Percentiles rank a stretch among this genome's conserved stretches.
phyloP scores from a whole-genome alignment of 257 asterid species.

The Solanum sejunctum region DNA sequence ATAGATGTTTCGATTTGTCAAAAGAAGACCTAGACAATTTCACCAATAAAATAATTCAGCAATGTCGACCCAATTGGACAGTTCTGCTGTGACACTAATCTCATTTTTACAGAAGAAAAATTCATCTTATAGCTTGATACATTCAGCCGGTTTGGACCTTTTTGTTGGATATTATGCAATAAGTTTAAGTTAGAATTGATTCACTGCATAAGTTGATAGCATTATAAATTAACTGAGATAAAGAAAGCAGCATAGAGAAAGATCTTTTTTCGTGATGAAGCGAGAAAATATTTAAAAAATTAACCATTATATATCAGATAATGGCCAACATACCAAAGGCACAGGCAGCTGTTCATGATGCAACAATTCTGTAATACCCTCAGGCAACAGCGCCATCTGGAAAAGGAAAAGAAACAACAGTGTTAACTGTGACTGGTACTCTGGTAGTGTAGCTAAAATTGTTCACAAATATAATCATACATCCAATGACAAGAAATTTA shows the following conservation, averaged over 20 bases:
- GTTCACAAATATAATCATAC: neutral
- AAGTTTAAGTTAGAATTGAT: neutral
- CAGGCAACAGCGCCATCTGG: conserved; percentile 92
- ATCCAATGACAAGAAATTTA: neutral
- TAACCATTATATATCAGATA: neutral
- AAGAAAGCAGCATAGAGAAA: neutral
- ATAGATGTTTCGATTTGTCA: neutral
- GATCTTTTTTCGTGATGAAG: neutral
- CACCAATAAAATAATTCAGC: neutral
- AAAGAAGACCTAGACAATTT: neutral
- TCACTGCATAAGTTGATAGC: neutral
- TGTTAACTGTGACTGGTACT: neutral
- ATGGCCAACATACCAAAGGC: conserved; percentile 59
- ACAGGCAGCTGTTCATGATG: conserved; percentile 55
- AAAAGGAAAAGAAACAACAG: conserved; percentile 4
- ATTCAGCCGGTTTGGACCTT: neutral
- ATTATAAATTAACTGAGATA: neutral
- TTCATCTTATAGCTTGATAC: neutral
- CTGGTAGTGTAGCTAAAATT: neutral
- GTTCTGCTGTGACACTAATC: neutral
- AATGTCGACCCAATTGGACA: neutral
- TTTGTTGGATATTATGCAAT: neutral
- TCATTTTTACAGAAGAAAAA: neutral
- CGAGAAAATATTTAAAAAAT: neutral
- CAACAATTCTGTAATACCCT: conserved; percentile 77